Evolutionary conservation across 148 eudicot genomes (phyloP), one percentile per base, ranked within the genome.

Genomic region (Fallopia convolvulus): DNA sequence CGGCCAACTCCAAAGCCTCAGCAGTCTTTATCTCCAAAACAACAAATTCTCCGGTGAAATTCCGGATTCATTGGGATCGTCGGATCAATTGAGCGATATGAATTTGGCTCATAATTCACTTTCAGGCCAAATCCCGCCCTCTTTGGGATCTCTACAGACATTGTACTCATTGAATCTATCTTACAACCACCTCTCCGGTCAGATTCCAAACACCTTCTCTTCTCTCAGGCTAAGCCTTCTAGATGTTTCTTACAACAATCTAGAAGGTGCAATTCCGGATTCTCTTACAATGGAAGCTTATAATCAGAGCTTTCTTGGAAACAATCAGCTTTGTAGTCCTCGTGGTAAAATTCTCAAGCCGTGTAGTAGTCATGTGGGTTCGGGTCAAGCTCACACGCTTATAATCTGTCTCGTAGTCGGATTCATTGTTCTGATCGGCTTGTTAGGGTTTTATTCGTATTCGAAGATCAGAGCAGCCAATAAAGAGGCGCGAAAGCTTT

Each of bases 161-260:
- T 83, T 95, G 17, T 92, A 87, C 77, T 87, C 90, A 9, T 74
- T 95, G 74, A 91, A 95, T 74, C 74, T 95, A 77, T 92, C 99
- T 2, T 61, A 73, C 17, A 95, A 95, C 78, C 76, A 78, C 63
- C 84, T 95, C 30, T 86, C 91, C 4, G 99, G 99, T 77, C 74
- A 46, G 46, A 91, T 95, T 47, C 99, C 99, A 0, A 77, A 12
- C 56, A 85, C 87, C 10, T 72, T 92, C 21, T 81, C 94, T 0
- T 88, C 94, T 1, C 72, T 89, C 49, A 87, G 73, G 78, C 84
- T 95, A n/a, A 92, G 87, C 76, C 84, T 90, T 15, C 83, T 95
- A 39, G 97, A 95, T 80, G 85, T 95, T 21, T 95, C 97, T 2
- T 58, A 87, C 77, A 94, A 94, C 60, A 73, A 77, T 40, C 83